Base-by-base conservation (phyloP, 2,329 filamentous ascomycete species). In the Neofusicoccum sp. region DNA sequence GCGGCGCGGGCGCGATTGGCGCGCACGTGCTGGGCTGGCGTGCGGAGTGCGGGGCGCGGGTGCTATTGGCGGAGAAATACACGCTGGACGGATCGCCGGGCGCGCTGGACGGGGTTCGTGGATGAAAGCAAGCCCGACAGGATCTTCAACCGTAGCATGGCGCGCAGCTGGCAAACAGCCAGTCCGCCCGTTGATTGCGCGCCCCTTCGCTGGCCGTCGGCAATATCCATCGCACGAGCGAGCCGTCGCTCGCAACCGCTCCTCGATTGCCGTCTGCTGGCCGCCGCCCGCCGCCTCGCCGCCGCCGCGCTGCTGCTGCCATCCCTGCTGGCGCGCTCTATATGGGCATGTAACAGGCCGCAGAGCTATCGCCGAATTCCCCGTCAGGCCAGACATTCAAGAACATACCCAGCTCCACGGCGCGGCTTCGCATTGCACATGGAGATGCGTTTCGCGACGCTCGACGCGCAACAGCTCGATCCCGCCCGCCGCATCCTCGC, bases 401-500 rank as follows among this genome's bases (percentile, higher is more conserved):
- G 54, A 58, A 45, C 33, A 58, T 34, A 58, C 59, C 48, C 59
- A 54, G 48, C 59, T 62, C 48, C 59, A 54, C 47, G 59, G 48
- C 59, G 47, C 47, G 47, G 47, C 49, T 62, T 39, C 56, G 56
- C 48, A 43, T 52, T 52, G 47, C 59, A 44, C 45, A 50, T 62
- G 50, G 61, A 62, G 49, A 62, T 62, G 61, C 49, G 48, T 41
- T 49, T 56, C 61, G 41, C 37, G 39, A 37, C 49, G 31, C 49
- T 62, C 39, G 60, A 56, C 49, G 60, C 61, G 50, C 49, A 62
- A 47, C 61, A 62, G 49, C 49, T 16, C 22, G 41, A 47, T 47
- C 61, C 61, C 31, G 29, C 44, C 52, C 75, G 75, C 71, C 74
- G 73, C 71, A 75, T 77, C 68, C 66, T 73, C 70, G 70, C 73